Evolutionary conservation across 805 yeast species (phyloP).

Genomic region (Maudiozyma serrabonitensis): DNA sequence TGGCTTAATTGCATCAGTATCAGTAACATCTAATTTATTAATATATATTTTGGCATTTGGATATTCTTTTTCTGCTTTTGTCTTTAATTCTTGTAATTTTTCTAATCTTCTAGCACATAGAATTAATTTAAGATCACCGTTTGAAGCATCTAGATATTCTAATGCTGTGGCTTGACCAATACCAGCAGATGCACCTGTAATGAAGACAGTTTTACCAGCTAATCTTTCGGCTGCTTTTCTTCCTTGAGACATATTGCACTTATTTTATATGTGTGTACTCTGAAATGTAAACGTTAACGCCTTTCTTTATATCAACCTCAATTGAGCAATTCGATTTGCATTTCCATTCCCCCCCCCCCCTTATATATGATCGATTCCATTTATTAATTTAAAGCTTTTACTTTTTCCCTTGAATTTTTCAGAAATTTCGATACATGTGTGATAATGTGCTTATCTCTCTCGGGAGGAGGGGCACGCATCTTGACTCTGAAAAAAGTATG

Average conservation of each 20-base stretch:
- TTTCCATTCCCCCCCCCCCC: no score
- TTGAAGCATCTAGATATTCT: slow-evolving; percentile 69
- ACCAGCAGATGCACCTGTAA: slow-evolving; percentile 97
- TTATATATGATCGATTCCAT: no score
- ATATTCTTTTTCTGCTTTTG: slow-evolving; percentile 37
- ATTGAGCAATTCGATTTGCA: no score
- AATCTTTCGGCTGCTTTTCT: slow-evolving; percentile 69
- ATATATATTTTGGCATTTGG: slow-evolving; percentile 39
- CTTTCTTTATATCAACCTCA: no score
- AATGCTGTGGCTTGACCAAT: slow-evolving; percentile 88
- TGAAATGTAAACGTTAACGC: no score
- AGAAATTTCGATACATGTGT: no score
- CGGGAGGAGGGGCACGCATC: no score
- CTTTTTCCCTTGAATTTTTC: no score
- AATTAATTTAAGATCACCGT: slow-evolving; percentile 60
- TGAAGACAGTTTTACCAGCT: slow-evolving; percentile 65
- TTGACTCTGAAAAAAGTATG: no score
- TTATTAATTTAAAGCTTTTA: no score
- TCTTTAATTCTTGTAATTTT: slow-evolving; percentile 41
- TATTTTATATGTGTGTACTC: no score
- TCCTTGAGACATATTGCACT: slow-evolving; percentile 47
- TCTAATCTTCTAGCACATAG: slow-evolving; percentile 73
- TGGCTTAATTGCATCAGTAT: slow-evolving; percentile 39
- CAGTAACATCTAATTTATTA: slow-evolving; percentile 48
- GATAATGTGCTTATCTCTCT: no score